Conservation (phyloP, 1,284 basidiomycete species). For the Pyrrhoderma noxium region DNA sequence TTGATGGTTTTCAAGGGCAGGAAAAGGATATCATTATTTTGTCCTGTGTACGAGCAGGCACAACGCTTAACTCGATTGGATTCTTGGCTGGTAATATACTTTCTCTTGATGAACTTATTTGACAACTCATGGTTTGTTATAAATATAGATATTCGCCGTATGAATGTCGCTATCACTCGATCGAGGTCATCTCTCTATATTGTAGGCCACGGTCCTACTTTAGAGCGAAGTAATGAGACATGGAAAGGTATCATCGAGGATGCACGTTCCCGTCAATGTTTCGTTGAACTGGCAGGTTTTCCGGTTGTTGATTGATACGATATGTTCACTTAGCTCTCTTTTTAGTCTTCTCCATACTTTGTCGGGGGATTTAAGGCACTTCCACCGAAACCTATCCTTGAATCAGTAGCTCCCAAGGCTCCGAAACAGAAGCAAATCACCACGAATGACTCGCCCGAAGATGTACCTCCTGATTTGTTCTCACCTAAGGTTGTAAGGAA, state of each 20-base stretch:
- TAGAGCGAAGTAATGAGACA: constrained; percentile 75
- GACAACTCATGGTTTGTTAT: not conserved
- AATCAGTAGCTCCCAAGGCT: not conserved
- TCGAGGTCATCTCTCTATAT: constrained; percentile 93
- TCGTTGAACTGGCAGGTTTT: constrained; percentile 44
- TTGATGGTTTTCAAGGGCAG: constrained; percentile 97
- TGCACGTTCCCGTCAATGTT: constrained; percentile 49
- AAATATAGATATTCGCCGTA: constrained; percentile 67
- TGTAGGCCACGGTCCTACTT: constrained; percentile 82
- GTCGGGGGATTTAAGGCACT: not conserved
- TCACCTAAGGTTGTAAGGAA: too few species aligned
- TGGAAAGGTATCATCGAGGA: constrained; percentile 79
- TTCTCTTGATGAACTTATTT: constrained; percentile 15
- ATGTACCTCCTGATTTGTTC: too few species aligned
- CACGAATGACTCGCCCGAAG: not conserved
- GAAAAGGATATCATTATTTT: constrained; percentile 96
- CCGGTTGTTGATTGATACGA: too few species aligned
- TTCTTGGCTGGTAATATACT: constrained; percentile 68
- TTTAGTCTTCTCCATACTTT: too few species aligned
- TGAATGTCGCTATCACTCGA: constrained; percentile 97
- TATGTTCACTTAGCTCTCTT: too few species aligned
- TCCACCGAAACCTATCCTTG: not conserved
- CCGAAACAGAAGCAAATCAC: not conserved
- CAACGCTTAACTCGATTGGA: constrained; percentile 75
- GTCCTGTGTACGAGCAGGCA: constrained; percentile 87